Evolutionary conservation across 139 green algal species (phyloP), one percentile per base, ranked within the genome.

Genomic region (Gonium pectorale): DNA sequence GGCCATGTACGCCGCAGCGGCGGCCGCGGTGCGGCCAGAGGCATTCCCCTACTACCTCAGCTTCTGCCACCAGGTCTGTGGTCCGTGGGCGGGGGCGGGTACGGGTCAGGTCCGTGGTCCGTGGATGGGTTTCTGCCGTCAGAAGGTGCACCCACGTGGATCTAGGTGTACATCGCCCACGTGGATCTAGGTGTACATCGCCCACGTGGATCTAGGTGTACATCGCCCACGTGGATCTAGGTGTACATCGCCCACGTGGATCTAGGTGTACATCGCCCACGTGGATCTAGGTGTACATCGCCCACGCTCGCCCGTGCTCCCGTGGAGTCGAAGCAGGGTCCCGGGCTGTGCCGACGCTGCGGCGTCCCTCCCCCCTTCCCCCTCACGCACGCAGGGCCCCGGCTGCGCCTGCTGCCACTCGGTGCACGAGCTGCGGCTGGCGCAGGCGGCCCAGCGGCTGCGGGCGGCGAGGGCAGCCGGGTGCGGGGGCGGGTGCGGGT

Each of bases 401-500:
- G 8, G 38, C 27, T 81, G 73, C 73, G 54, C 69, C 56, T 70
- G 73, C 54, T 44, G 40, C 52, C 40, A 81, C 37, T 54, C 69
- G 73, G 2, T 81, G 54, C 54, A 81, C 37, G 73, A 81, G 73
- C 5, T 81, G 54, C 54, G 51, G 38, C 54, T 69, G 37, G 73
- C 73, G 37, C 54, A 13, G 40, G 52, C 38, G 54, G 33, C 56
- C 2, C 37, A 44, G 37, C 38, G 35, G 73, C 73, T 81, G 24
- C 26, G 19, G 24, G 71, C 27, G 59, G 59, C 59, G 27, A 29
- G 29, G 29, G 54, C 15, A 7, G 54, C 19, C 54, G 19, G 13
- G 29, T 40, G 59, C 59, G 3, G 27, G 29, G 7, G 26, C 29
- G 27, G 17, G 59, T 6, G 17, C 17, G 59, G 4, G 15, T 8